A percentile compares a stretch with the other conserved stretches of the same genome.
These are phyloP conservation scores for Arthroderma sp. DNA, from an alignment of 2,329 filamentous ascomycete species.

Conservation along the genomic window DNA sequence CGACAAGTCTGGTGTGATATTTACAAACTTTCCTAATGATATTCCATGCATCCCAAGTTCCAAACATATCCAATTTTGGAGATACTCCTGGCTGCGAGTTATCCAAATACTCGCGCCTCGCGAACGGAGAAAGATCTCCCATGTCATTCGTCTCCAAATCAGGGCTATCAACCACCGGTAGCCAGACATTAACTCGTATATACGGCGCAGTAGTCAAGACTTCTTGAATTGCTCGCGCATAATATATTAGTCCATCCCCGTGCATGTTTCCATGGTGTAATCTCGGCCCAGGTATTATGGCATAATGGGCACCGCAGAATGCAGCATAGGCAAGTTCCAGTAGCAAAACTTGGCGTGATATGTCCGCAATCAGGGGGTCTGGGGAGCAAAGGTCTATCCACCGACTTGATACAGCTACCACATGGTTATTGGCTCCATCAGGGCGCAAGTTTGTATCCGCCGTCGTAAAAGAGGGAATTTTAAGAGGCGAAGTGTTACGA, in stretches of 20 bases:
- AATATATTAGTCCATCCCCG: conserved; percentile 51
- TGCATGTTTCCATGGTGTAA: conserved; percentile 44
- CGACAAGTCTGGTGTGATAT: conserved; percentile 67
- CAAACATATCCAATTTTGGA: conserved; percentile 56
- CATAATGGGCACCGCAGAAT: conserved; percentile 78
- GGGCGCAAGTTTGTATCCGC: conserved; percentile 55
- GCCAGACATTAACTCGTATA: conserved; percentile 65
- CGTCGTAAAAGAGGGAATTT: conserved; percentile 31
- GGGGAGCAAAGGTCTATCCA: conserved; percentile 86
- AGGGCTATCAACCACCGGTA: conserved; percentile 71
- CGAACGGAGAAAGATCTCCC: conserved; percentile 34
- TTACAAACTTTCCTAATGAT: conserved; percentile 71
- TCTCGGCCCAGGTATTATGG: conserved; percentile 69
- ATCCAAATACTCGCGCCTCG: conserved; percentile 30
- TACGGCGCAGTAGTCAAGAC: conserved; percentile 62
- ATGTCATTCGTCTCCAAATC: conserved; percentile 40
- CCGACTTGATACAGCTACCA: conserved; percentile 68
- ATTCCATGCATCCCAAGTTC: conserved; percentile 90
- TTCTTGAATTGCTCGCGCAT: conserved; percentile 72
- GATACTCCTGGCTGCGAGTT: conserved; percentile 22
- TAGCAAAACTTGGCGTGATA: conserved; percentile 81
- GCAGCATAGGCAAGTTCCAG: conserved; percentile 89
- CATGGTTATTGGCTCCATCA: conserved; percentile 66
- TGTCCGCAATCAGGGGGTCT: conserved; percentile 68
- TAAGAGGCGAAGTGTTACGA: conserved; percentile 30